These are phyloP conservation scores for Xerocomus cyaneibrunnescens DNA, from an alignment of 1,284 basidiomycete genomes.

Conservation along the genomic window DNA sequence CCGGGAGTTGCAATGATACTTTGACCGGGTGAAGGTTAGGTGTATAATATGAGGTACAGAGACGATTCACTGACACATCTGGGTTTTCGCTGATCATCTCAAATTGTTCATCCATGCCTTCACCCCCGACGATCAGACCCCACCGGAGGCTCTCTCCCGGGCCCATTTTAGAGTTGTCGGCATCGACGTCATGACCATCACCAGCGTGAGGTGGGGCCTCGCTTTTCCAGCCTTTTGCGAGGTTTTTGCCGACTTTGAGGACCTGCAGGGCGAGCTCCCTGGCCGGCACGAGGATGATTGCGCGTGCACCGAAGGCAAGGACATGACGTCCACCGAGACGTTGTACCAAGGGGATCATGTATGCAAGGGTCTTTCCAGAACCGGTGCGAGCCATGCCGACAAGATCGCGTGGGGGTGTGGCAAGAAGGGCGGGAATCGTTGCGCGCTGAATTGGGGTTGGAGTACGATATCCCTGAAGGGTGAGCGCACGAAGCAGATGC, in stretches of 20 bases:
- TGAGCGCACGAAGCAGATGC: conserved; percentile 79
- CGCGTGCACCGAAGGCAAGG: conserved; percentile 80
- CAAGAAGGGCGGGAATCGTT: conserved; percentile 83
- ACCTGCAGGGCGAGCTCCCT: conserved; percentile 95
- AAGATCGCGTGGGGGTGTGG: conserved; percentile 88
- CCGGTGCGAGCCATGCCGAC: conserved; percentile 99
- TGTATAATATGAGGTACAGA: conserved; percentile 4
- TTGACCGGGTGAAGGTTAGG: conserved; percentile 13
- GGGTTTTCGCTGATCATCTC: conserved; percentile 94
- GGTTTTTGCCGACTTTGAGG: conserved; percentile 91
- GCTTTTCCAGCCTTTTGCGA: conserved; percentile 75
- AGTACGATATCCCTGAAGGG: conserved; percentile 90
- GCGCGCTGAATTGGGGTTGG: conserved; percentile 97
- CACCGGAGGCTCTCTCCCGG: conserved; percentile 78
- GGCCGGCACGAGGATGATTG: conserved; percentile 88
- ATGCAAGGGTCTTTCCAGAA: conserved; percentile 97
- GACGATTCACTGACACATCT: conserved; percentile 71
- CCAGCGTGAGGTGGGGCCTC: conserved; percentile 60
- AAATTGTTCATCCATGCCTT: conserved; percentile 95
- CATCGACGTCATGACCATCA: conserved; percentile 54
- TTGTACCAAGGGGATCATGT: conserved; percentile 91
- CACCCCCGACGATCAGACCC: conserved; percentile 96
- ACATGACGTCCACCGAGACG: conserved; percentile 82
- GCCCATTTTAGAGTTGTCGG: conserved; percentile 44
- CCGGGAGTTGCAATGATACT: conserved; percentile 98